Percentiles rank a stretch among this genome's conserved stretches.
These are phyloP conservation scores for Alisma plantagoaquatica DNA, from an alignment of 106 monocot genomes.

Conservation along the genomic window DNA sequence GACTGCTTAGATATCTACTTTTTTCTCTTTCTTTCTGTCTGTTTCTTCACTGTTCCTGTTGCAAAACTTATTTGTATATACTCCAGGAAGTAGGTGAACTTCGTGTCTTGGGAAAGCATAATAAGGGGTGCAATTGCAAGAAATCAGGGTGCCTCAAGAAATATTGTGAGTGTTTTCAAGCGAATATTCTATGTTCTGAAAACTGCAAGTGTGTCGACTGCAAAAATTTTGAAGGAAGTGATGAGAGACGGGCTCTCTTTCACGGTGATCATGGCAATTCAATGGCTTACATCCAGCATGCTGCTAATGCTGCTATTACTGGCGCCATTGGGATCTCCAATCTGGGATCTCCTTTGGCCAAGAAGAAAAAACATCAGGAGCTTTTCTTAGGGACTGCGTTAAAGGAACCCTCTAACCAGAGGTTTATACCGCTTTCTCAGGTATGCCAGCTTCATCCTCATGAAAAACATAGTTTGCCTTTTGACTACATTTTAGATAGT, in stretches of 20 bases:
- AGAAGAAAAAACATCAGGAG: slow-evolving; percentile 65
- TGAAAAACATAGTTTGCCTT: too few relatives aligned
- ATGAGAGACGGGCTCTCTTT: slow-evolving; percentile 45
- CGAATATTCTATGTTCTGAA: slow-evolving; percentile 79
- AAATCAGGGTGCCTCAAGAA: slow-evolving; percentile 89
- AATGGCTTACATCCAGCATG: slow-evolving; percentile 56
- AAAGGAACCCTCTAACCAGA: slow-evolving; percentile 43
- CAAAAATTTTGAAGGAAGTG: slow-evolving; percentile 80
- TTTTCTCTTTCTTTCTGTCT: too few relatives aligned
- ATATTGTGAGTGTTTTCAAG: slow-evolving; percentile 92
- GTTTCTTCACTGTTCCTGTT: too few relatives aligned
- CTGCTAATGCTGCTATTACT: slow-evolving; percentile 66
- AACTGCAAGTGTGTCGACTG: slow-evolving; percentile 86
- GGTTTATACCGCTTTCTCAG: slow-evolving; percentile 35
- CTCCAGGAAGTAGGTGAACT: slow-evolving; percentile 48
- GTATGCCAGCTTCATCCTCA: too few relatives aligned
- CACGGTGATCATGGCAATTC: slow-evolving; percentile 50
- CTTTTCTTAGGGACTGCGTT: slow-evolving; percentile 27
- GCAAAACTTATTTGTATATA: too few relatives aligned
- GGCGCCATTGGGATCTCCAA: slow-evolving; percentile 58
- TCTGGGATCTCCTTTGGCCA: slow-evolving; percentile 39
- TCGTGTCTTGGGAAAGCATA: slow-evolving; percentile 62
- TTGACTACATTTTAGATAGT: too few relatives aligned
- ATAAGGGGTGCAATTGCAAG: slow-evolving; percentile 90
- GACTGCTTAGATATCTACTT: too few relatives aligned